Percentiles rank a stretch among this genome's conserved stretches.
These are phyloP conservation scores for Chaetoceros muelleri DNA, from an alignment of 108 stramenopile genomes.

Conservation along the genomic window DNA sequence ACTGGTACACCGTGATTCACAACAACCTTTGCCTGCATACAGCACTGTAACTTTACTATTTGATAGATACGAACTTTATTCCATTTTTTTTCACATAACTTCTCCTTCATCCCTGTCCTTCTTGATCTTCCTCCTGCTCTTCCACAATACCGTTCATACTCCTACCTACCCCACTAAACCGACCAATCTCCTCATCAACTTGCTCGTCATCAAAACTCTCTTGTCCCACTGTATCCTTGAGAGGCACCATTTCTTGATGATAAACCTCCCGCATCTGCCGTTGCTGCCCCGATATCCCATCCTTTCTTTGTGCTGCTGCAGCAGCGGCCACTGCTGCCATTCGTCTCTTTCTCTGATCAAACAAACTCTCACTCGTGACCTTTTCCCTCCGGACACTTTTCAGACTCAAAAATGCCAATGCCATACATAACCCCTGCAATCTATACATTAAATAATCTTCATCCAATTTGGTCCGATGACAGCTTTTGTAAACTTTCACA, in stretches of 20 bases:
- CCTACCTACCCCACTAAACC: too few relatives aligned
- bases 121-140: neutral
- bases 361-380: neutral
- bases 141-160: neutral
- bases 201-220: neutral
- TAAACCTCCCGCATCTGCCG: too few relatives aligned
- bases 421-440: neutral
- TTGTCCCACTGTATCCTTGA: neutral
- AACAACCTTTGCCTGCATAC: too few relatives aligned
- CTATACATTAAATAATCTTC: neutral
- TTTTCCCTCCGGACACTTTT: neutral
- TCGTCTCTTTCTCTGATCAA: neutral
- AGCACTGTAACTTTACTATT: too few relatives aligned
- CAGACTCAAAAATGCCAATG: neutral
- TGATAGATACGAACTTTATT: too few relatives aligned
- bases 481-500: neutral
- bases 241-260: neutral
- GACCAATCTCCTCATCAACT: neutral
- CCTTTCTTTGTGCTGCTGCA: too few relatives aligned
- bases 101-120: too few relatives aligned
- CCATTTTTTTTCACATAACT: too few relatives aligned
- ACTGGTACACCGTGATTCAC: too few relatives aligned
- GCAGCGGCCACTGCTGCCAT: neutral
- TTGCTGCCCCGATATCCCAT: neutral
- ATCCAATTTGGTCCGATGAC: neutral